Conservation (phyloP, 306 rosid species). For the Amphicarpaea edgeworthii region DNA sequence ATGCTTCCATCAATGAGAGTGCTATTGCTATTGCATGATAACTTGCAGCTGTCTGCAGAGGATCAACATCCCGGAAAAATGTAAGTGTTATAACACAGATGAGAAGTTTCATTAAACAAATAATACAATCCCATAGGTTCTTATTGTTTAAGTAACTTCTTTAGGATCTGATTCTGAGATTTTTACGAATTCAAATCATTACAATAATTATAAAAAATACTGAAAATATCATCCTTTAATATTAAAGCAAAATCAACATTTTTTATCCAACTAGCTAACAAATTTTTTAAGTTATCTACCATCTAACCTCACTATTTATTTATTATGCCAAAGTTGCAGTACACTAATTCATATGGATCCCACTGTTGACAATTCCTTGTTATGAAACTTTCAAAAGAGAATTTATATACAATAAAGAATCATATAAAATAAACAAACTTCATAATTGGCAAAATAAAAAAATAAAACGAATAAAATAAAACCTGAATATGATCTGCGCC, state of each 20-base stretch:
- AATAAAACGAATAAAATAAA: slow-evolving; percentile 44
- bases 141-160: slow-evolving; percentile 16
- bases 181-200: slow-evolving; percentile 11
- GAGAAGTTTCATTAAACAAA: slow-evolving; percentile 35
- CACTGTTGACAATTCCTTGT: slow-evolving; percentile 1
- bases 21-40: slow-evolving; percentile 99
- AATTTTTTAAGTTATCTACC: neutral
- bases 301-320: neutral
- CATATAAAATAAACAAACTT: slow-evolving; percentile 20
- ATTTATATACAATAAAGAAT: slow-evolving; percentile 14
- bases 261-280: slow-evolving; percentile 19
- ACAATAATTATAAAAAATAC: slow-evolving; percentile 7
- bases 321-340: neutral
- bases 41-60: slow-evolving; percentile 95
- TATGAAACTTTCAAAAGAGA: slow-evolving; percentile 18
- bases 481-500: slow-evolving; percentile 99
- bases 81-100: slow-evolving; percentile 37
- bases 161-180: neutral
- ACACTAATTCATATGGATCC: neutral
- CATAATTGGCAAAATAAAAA: slow-evolving; percentile 14
- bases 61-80: slow-evolving; percentile 46
- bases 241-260: slow-evolving; percentile 31
- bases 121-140: slow-evolving; percentile 25
- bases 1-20: slow-evolving; percentile 99
- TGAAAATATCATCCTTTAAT: neutral